phyloP scores from a whole-genome alignment of 2,329 filamentous ascomycete species.

The Cercospora brassicicola region DNA sequence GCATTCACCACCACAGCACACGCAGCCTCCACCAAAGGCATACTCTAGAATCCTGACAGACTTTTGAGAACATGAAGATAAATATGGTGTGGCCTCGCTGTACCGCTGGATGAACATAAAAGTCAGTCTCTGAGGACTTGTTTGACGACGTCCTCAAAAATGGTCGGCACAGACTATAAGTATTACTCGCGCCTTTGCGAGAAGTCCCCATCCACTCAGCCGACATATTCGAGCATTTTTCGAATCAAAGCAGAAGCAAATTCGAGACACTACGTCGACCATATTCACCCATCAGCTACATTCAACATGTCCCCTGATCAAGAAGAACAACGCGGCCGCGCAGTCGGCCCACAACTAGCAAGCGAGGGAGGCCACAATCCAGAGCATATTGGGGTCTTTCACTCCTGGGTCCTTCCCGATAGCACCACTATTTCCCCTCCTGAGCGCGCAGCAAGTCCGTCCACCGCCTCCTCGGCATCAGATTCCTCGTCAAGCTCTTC shows the following conservation, averaged over 20 bases:
- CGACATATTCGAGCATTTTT: background rate
- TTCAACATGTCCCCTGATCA: background rate
- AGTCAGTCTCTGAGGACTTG: background rate
- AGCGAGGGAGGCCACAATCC: background rate
- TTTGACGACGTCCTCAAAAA: background rate
- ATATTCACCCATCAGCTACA: background rate
- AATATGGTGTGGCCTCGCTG: background rate
- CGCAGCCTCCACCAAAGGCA: background rate
- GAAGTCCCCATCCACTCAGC: background rate
- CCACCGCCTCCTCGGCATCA: conserved; percentile 1
- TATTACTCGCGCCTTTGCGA: background rate
- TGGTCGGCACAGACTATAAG: background rate
- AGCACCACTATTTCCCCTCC: background rate
- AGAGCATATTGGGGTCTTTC: background rate
- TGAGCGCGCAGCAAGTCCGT: background rate
- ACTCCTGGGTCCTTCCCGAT: background rate
- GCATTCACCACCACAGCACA: background rate
- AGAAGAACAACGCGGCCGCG: background rate
- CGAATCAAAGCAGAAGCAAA: background rate
- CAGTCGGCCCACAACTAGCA: background rate
- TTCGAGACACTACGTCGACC: background rate
- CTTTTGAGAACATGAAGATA: background rate
- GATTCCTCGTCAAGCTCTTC: background rate
- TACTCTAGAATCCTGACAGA: background rate
- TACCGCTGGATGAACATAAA: background rate